Conservation (phyloP, 192 early-diverging fungal genomes). For the Phycomyces blakesleeanus region DNA sequence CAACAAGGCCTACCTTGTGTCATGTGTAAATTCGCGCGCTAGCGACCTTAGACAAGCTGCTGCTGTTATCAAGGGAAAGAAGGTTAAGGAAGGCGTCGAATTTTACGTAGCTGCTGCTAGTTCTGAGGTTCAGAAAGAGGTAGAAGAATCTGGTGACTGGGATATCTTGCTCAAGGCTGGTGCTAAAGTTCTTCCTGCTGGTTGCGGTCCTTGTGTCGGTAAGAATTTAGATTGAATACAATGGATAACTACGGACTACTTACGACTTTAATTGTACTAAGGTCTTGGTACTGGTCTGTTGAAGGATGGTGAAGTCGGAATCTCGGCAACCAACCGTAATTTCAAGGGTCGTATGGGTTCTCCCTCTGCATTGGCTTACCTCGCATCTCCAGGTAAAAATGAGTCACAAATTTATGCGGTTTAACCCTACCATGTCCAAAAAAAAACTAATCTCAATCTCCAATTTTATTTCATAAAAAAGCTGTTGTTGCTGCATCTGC, state of each 20-base stretch:
- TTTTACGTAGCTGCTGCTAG: slow-evolving; percentile 96
- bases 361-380: slow-evolving; percentile 85
- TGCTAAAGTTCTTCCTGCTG: slow-evolving; percentile 84
- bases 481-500: slow-evolving; percentile 96
- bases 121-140: slow-evolving; percentile 87
- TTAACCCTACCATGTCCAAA: too few relatives aligned
- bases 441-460: too few relatives aligned
- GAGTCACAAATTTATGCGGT: not conserved
- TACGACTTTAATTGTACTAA: slow-evolving; percentile 12
- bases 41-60: slow-evolving; percentile 88
- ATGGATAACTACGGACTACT: not conserved
- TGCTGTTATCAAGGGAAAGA: slow-evolving; percentile 66
- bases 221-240: slow-evolving; percentile 11
- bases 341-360: slow-evolving; percentile 99
- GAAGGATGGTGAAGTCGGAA: slow-evolving; percentile 94
- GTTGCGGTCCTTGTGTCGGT: slow-evolving; percentile 96
- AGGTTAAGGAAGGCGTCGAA: slow-evolving; percentile 75
- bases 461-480: not conserved
- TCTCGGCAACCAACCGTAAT: slow-evolving; percentile 98
- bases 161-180: slow-evolving; percentile 81
- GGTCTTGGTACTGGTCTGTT: slow-evolving; percentile 89
- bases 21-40: slow-evolving; percentile 93
- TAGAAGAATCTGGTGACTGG: slow-evolving; percentile 85
- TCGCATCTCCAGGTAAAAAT: slow-evolving; percentile 75
- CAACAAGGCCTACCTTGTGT: slow-evolving; percentile 95